phyloP scores from a whole-genome alignment of 768 basidiomycete genomes.

The Boletus rufocinnamomeus region DNA sequence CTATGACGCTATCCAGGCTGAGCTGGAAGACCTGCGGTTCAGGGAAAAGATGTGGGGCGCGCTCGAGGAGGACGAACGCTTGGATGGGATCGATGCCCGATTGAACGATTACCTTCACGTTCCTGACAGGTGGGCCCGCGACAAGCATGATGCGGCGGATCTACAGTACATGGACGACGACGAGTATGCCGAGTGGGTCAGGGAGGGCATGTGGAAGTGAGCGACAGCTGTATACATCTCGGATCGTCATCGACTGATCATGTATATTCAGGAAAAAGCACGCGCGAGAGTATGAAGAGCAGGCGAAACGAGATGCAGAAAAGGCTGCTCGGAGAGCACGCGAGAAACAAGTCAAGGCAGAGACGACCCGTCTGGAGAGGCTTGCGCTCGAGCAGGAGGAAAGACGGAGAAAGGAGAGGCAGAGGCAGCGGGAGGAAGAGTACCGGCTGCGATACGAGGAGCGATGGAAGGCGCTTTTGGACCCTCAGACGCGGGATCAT shows the following conservation, averaged over 20 bases:
- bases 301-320: constrained; percentile 54
- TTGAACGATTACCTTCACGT: constrained; percentile 72
- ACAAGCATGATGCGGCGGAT: constrained; percentile 45
- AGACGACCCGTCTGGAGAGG: constrained; percentile 53
- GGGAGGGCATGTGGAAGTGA: constrained; percentile 83
- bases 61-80: constrained; percentile 68
- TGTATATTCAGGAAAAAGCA: constrained; percentile 57
- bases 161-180: constrained; percentile 73
- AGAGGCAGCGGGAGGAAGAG: constrained; percentile 43
- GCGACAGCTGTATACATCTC: constrained; percentile 24
- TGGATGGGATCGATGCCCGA: constrained; percentile 61
- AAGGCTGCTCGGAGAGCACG: constrained; percentile 54
- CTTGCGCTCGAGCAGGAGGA: constrained; percentile 54
- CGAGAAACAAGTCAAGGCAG: constrained; percentile 53
- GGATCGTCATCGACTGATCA: constrained; percentile 5
- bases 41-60: constrained; percentile 73
- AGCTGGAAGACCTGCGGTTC: constrained; percentile 66
- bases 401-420: constrained; percentile 49
- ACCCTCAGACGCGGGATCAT: constrained; percentile 27
- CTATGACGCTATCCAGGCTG: constrained; percentile 50
- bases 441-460: constrained; percentile 56
- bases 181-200: constrained; percentile 85
- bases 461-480: constrained; percentile 56
- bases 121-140: constrained; percentile 63
- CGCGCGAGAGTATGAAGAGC: constrained; percentile 64